A percentile compares a stretch with the other conserved stretches of the same genome.
Evolutionary conservation across 192 early-diverging fungal genomes (phyloP).

Genomic region (Geosiphon pyriformis): DNA sequence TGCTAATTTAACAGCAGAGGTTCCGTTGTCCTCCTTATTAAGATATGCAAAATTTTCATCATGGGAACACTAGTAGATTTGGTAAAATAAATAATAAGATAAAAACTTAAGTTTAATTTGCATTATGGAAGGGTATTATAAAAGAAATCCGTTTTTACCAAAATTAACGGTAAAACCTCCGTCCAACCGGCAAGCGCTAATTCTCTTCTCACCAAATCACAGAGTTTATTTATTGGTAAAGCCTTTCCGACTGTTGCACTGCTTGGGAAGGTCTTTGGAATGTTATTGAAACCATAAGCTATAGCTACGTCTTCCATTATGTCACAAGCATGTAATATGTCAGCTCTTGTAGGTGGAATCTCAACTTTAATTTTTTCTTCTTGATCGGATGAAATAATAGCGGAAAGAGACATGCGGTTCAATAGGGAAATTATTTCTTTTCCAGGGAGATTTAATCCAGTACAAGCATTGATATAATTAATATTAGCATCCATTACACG

Average conservation of each 20-base stretch:
- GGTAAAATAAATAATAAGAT: too few relatives aligned
- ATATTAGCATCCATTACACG: constrained; percentile 67
- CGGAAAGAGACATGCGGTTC: constrained; percentile 83
- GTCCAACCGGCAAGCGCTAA: constrained; percentile 88
- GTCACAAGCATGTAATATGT: constrained; percentile 95
- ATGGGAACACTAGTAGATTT: constrained; percentile 87
- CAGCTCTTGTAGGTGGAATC: constrained; percentile 85
- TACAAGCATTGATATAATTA: constrained; percentile 84
- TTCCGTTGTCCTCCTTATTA: constrained; percentile 70
- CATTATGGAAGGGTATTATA: too few relatives aligned
- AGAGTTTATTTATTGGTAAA: constrained; percentile 89
- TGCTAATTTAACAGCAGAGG: constrained; percentile 77
- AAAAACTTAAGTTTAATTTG: too few relatives aligned
- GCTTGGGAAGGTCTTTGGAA: constrained; percentile 72
- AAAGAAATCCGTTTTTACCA: too few relatives aligned
- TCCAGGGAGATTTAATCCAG: constrained; percentile 64
- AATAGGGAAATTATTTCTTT: constrained; percentile 72
- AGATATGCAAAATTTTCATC: constrained; percentile 94
- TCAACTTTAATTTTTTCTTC: constrained; percentile 62
- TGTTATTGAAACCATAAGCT: constrained; percentile 94
- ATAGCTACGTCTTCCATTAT: constrained; percentile 98
- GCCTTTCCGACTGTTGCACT: constrained; percentile 81
- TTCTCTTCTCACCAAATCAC: constrained; percentile 79
- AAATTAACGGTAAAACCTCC: constrained; percentile 87
- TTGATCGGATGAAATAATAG: constrained; percentile 44